Evolutionary conservation across 2,329 filamentous ascomycete species (phyloP), one percentile per base, ranked within the genome.

Genomic region (Trichoderma harzianum): DNA sequence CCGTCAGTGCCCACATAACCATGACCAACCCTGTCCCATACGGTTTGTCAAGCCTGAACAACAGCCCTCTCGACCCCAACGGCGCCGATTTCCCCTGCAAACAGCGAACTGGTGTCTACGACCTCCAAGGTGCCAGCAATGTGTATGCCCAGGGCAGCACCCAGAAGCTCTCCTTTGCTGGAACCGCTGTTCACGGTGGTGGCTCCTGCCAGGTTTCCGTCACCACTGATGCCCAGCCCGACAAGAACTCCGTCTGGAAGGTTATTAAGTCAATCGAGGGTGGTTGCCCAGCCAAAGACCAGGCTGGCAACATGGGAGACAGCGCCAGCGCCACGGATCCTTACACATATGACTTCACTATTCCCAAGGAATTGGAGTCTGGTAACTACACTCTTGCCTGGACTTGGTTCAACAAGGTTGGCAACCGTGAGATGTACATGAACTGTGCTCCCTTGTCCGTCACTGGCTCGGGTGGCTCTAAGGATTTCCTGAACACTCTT

Each of bases 391-490:
- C 91, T 0, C 85, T 98, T 6, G 93, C 93, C 0, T 98, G 95
- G 94, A 94, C 94, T 0, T 98, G 96, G 96, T 90, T 97, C 82
- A 98, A 98, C 85, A 92, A 92, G 72, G 78, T 97, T 11, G 96
- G 96, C 3, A 97, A 97, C 84, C 91, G 95, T 1, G 96, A 98
- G 80, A 94, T 97, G 87, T 98, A 98, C 86, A 97, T 97, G 94
- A 97, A 97, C 87, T 99, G 95, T 76, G 93, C 92, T 0, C 89
- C 93, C 0, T 81, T 97, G 62, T 87, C 85, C 0, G 86, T 98
- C 28, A 88, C 88, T 0, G 88, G 88, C 10, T 75, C 74, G 0
- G 82, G 82, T 0, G 87, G 87, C 67, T 80, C 81, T 57, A 77
- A 89, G 70, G 80, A 84, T 2, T 88, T 88, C 74, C 87, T 91